Evolutionary conservation across 2,329 filamentous ascomycete genomes (phyloP).

Genomic region (Hymenoscyphus linearis): DNA sequence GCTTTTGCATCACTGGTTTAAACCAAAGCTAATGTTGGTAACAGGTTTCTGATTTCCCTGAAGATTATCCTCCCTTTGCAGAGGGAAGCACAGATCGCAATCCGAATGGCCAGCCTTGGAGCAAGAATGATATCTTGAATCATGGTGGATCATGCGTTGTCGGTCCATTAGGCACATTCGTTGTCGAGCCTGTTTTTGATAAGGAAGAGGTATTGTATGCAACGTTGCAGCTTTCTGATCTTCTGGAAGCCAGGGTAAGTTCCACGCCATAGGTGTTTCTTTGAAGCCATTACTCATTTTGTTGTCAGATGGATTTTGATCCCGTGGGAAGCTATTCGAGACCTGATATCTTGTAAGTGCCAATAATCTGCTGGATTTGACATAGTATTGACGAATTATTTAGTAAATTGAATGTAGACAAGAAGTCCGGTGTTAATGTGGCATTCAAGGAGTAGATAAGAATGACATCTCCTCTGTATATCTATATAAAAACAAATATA

Average conservation of each 20-base stretch:
- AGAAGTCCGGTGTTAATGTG: constrained; percentile 4
- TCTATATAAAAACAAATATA: no score
- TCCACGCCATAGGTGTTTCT: background rate
- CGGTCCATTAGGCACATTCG: constrained; percentile 35
- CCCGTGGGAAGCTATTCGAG: constrained; percentile 38
- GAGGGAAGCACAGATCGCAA: constrained; percentile 35
- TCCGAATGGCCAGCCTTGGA: constrained; percentile 34
- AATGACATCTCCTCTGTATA: no score
- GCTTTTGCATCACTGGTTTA: background rate
- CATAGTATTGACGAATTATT: background rate
- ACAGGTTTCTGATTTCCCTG: constrained; percentile 35
- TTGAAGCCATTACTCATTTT: background rate
- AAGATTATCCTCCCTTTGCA: constrained; percentile 39
- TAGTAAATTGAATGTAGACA: constrained; percentile 6
- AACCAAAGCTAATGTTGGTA: background rate
- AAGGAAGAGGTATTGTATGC: constrained; percentile 37
- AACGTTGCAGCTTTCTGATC: constrained; percentile 32
- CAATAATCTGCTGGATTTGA: background rate
- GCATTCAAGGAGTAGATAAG: background rate
- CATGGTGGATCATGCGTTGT: constrained; percentile 39
- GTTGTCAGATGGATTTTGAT: constrained; percentile 37
- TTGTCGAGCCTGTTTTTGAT: constrained; percentile 38
- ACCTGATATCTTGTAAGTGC: constrained; percentile 37
- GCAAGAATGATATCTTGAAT: constrained; percentile 35
- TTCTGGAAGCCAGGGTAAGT: constrained; percentile 36